Base-by-base conservation (phyloP, 331 rosid species). In the Arachis monticola region DNA sequence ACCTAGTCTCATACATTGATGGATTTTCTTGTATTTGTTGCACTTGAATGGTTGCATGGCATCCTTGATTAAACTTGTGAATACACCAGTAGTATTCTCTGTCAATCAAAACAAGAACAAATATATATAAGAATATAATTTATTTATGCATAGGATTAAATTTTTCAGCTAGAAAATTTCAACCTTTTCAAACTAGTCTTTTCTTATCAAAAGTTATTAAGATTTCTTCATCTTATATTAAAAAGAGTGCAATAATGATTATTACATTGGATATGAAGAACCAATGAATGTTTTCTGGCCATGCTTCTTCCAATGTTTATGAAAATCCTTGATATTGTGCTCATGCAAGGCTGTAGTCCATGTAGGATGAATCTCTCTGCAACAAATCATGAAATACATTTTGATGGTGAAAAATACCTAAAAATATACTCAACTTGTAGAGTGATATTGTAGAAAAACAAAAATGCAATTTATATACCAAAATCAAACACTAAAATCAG, bases 21-120 rank as follows among this genome's bases (percentile, higher is more conserved):
- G 60, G 73, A 6, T 50, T 12, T 7, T 50, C 73, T 32, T 52
- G 60, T 68, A 0, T 50, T n/a, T 48, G 47, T n/a, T 51, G 73
- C 8, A 68, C 60, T 46, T 51, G 30, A 30, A 31, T 35, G 6
- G 2, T 50, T n/a, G 73, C 73, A 1, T 51, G 60, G 31, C 73
- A 68, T 12, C 73, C 73, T 68, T 35, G 10, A 11, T 2, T 4
- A 6, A 50, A 6, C 31, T 50, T 50, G 47, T 68, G 7, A 2
- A 31, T 7, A 14, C 73, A 68, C 12, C 31, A 50, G 30, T 67
- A 67, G 60, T 31, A 8, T 5, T 48, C 1, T 50, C 72, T 67
- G 60, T 67, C 60, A 10, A 30, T 2, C 22, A 50, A 10, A 30
- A 11, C 2, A 5, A 32, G 3, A 10, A 14, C 58, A 52, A 5